These are phyloP conservation scores for Chaetoscypha palmicola DNA, from an alignment of 2,329 filamentous ascomycete species.

Conservation along the genomic window DNA sequence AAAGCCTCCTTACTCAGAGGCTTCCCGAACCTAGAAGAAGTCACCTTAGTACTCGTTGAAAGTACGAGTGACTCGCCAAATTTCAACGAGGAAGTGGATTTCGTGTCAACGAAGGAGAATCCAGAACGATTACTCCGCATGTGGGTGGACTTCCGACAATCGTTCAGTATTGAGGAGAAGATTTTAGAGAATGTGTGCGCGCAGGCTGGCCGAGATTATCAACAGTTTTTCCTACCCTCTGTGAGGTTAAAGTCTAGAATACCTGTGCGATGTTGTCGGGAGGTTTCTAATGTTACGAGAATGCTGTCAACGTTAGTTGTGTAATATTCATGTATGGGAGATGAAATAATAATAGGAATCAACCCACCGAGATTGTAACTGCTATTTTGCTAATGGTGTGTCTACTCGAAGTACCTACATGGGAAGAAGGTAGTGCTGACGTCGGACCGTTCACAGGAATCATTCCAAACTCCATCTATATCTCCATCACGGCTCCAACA, in stretches of 20 bases:
- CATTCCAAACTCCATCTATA: too few relatives aligned
- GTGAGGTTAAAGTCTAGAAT: slow-evolving; percentile 20
- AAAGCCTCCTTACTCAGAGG: slow-evolving; percentile 40
- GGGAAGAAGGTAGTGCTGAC: too few relatives aligned
- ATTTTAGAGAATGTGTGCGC: slow-evolving; percentile 20
- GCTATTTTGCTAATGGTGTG: too few relatives aligned
- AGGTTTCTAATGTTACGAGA: background rate
- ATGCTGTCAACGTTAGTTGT: background rate
- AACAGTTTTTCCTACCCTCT: slow-evolving; percentile 19
- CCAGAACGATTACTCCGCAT: slow-evolving; percentile 20
- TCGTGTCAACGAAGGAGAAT: slow-evolving; percentile 16
- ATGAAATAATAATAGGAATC: too few relatives aligned
- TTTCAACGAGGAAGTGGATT: slow-evolving; percentile 14
- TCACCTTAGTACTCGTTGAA: slow-evolving; percentile 20
- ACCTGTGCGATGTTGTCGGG: background rate
- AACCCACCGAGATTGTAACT: too few relatives aligned
- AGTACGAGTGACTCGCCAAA: background rate
- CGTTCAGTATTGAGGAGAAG: slow-evolving; percentile 23
- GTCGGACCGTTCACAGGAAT: too few relatives aligned
- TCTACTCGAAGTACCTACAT: too few relatives aligned
- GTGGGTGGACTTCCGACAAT: slow-evolving; percentile 27
- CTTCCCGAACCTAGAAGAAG: slow-evolving; percentile 31
- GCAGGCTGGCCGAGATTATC: slow-evolving; percentile 19
- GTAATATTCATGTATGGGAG: too few relatives aligned
- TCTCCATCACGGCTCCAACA: too few relatives aligned